Evolutionary conservation across 768 basidiomycete genomes (phyloP).

Genomic region (Leccinum subgranulosum): DNA sequence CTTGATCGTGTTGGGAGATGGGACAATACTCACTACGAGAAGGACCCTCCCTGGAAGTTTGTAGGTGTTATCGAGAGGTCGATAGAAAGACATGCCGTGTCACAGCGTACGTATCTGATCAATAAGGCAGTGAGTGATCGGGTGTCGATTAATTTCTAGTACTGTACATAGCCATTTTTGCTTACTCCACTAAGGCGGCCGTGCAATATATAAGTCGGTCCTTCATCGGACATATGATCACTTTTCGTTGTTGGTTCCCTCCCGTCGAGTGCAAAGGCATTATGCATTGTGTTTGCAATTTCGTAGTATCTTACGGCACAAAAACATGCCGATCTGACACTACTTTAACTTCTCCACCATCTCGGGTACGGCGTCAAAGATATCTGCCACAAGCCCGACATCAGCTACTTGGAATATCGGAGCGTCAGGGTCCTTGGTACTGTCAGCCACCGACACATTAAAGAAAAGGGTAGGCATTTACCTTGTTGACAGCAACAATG

Average conservation of each 20-base stretch:
- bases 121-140: too few species aligned
- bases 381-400: constrained; percentile 88
- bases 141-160: too few species aligned
- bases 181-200: too few species aligned
- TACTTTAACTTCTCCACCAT: constrained; percentile 82
- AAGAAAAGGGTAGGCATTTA: constrained; percentile 18
- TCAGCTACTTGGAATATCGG: constrained; percentile 99
- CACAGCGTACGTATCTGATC: too few species aligned
- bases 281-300: background rate
- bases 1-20: background rate
- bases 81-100: constrained; percentile 31
- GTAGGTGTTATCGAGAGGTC: constrained; percentile 20
- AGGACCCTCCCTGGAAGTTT: constrained; percentile 29
- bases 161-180: too few species aligned
- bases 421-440: constrained; percentile 83
- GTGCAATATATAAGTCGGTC: too few species aligned
- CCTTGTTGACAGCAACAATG: constrained; percentile 98
- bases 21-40: constrained; percentile 25
- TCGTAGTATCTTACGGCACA: constrained; percentile 18
- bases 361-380: constrained; percentile 90
- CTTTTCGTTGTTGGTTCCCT: background rate
- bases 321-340: constrained; percentile 11
- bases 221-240: background rate
- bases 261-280: background rate
- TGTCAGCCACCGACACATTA: constrained; percentile 8